phyloP scores from a whole-genome alignment of 306 rosid genomes.

The Trifolium pratense region DNA sequence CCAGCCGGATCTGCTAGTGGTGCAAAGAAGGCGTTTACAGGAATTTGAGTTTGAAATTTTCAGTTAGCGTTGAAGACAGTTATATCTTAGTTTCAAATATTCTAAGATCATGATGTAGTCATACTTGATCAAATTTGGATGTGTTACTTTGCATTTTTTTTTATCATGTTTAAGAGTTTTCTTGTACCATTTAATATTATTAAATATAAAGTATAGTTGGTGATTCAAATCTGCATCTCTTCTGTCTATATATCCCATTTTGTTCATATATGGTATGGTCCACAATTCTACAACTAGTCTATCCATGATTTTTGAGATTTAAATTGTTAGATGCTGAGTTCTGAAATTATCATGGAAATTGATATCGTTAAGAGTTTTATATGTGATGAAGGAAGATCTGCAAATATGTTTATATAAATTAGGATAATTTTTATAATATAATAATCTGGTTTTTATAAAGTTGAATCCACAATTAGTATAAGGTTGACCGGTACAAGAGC shows the following conservation, averaged over 20 bases:
- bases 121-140: not conserved
- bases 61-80: not conserved
- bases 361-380: not conserved
- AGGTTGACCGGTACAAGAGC: too few species aligned
- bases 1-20: not conserved
- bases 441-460: too few species aligned
- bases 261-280: not conserved
- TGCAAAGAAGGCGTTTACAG: constrained; percentile 8
- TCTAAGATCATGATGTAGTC: not conserved
- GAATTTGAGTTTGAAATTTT: not conserved
- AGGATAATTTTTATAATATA: too few species aligned
- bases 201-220: not conserved
- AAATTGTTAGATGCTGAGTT: constrained; percentile 24
- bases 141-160: too few species aligned
- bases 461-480: too few species aligned
- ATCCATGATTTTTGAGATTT: not conserved
- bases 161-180: too few species aligned
- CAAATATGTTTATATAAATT: too few species aligned
- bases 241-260: constrained; percentile 6
- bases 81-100: not conserved
- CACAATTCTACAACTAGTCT: not conserved
- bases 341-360: constrained; percentile 19
- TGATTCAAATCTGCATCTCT: constrained; percentile 11
- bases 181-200: not conserved
- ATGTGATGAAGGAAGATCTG: too few species aligned